Percentiles rank a stretch among this genome's conserved stretches.
phyloP scores from a whole-genome alignment of 495 filamentous ascomycete genomes.

The Neurospora pannonica region DNA sequence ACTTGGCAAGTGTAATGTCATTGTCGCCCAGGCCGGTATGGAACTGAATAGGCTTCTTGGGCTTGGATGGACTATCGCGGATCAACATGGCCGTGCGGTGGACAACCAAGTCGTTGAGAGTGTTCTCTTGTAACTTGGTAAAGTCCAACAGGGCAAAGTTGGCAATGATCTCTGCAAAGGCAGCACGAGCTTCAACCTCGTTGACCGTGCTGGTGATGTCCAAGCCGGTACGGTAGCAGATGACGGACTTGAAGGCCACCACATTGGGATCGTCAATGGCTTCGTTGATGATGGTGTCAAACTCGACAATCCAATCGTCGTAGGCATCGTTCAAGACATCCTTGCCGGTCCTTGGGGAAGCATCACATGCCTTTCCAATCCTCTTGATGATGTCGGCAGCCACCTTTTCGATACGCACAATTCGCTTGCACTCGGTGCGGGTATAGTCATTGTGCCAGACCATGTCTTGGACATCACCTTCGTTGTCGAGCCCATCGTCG shows the following conservation, averaged over 20 bases:
- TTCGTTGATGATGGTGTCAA: slow-evolving; percentile 34
- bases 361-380: slow-evolving; percentile 21
- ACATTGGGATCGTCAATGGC: slow-evolving; percentile 57
- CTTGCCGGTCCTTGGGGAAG: slow-evolving; percentile 1
- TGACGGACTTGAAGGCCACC: slow-evolving; percentile 74
- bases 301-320: slow-evolving; percentile 20
- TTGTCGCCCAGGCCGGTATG: slow-evolving; percentile 83
- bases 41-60: slow-evolving; percentile 71
- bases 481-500: slow-evolving; percentile 61
- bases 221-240: slow-evolving; percentile 78
- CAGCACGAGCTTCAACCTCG: slow-evolving; percentile 12
- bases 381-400: slow-evolving; percentile 54
- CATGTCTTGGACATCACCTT: slow-evolving; percentile 49
- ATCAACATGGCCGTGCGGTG: slow-evolving; percentile 44
- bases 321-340: slow-evolving; percentile 22
- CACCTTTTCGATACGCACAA: slow-evolving; percentile 76
- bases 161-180: slow-evolving; percentile 21
- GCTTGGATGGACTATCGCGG: slow-evolving; percentile 21
- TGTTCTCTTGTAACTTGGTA: slow-evolving; percentile 49
- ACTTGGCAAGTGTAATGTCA: slow-evolving; percentile 58
- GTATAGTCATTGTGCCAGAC: slow-evolving; percentile 65
- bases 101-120: slow-evolving; percentile 58
- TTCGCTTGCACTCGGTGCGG: slow-evolving; percentile 53
- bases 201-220: slow-evolving; percentile 33
- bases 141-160: slow-evolving; percentile 15